A percentile compares a stretch with the other conserved stretches of the same genome.
Evolutionary conservation across 139 green algal species (phyloP).

Genomic region (Closterium sp.): DNA sequence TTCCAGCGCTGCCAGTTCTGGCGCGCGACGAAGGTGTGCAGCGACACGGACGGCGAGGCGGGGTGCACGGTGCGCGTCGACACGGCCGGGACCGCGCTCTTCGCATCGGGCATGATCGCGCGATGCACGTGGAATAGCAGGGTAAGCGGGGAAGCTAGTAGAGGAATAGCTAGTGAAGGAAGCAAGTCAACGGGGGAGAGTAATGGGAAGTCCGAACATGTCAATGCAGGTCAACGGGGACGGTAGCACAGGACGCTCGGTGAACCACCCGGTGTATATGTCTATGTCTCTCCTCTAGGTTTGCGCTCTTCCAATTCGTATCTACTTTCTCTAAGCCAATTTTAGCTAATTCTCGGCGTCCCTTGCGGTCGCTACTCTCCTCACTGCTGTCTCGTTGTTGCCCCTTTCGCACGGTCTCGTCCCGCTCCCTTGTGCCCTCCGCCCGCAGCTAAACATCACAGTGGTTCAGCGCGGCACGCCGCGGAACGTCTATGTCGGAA

Average conservation of each 20-base stretch:
- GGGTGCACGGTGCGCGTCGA: neutral
- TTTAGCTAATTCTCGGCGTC: neutral
- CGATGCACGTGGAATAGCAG: neutral
- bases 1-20: neutral
- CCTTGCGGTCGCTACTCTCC: too few relatives aligned
- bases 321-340: neutral
- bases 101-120: neutral
- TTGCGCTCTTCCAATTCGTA: neutral
- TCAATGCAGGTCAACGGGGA: neutral
- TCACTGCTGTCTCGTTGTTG: neutral
- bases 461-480: neutral
- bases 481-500: neutral
- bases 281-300: too few relatives aligned
- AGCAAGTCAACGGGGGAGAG: too few relatives aligned
- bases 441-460: neutral
- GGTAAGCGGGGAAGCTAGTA: neutral
- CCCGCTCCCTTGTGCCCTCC: neutral
- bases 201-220: neutral
- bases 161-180: too few relatives aligned
- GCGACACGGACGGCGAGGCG: neutral
- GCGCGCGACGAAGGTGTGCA: neutral
- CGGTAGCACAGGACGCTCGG: neutral
- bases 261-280: too few relatives aligned
- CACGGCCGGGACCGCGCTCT: neutral
- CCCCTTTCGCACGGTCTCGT: neutral